Evolutionary conservation across 192 early-diverging fungal genomes (phyloP), one percentile per base, ranked within the genome.

Genomic region (Phycomyces nitens): DNA sequence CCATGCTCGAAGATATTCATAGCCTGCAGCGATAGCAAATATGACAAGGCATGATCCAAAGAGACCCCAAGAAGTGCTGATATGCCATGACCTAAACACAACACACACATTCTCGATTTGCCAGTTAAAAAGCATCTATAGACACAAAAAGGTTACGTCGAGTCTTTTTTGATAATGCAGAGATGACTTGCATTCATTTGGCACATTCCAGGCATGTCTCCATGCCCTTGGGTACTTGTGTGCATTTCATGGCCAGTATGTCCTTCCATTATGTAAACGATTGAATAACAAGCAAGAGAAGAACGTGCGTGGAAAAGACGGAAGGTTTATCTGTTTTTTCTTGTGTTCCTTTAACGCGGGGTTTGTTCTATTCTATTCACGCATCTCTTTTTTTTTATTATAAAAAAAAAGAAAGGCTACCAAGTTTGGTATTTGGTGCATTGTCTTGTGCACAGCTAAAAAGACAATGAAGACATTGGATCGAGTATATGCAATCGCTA

Each of bases 71-170:
- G 70, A 65, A 9, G 78, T 79, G 54, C 82, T 75, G 62, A 88
- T 80, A 51, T 80, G 84, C 89, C 87, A 91, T 60, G 81, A 89
- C 62, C 82, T 77, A 69, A 88, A 89, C 3, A 91, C 68, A 42
- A 91, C 78, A 41, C 89, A 91, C 3, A 88, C 80, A 66, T 89
- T 87, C 53, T 86, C 79, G 9, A 79, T 84, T 58, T 78, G 69
- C 86, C 86, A 91, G 71, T 89, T 91, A 60, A 91, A 83, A 1
- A 86, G 68, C 89, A 91, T 91, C 77, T 86, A 78, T 56, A 54
- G 12, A n/a, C 3, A 47, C 29, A 15, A 3, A 3, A 63, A 47
- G 51, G 51, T 20, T 40, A 44, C 26, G 16, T 3, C 14, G 50
- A 51, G n/a, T 62, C 10, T 38, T 5, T 41, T 18, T 42, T 8